phyloP scores from a whole-genome alignment of 139 green algal species.

The Pseudopediastrum boryanum region DNA sequence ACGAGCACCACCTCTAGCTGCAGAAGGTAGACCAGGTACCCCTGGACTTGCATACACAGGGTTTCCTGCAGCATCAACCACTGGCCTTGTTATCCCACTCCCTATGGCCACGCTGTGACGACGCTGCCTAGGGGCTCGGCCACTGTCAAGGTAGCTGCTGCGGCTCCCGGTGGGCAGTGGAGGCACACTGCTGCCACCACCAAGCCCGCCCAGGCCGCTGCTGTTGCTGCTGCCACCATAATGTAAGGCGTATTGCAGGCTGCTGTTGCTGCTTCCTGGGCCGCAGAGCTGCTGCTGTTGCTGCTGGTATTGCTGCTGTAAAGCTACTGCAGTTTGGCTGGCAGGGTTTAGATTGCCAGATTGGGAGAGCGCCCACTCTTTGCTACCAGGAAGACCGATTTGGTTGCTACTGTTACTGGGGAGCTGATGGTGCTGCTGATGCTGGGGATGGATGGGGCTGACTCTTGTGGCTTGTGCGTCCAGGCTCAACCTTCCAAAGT shows the following conservation, averaged over 20 bases:
- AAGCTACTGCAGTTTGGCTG: too few relatives aligned
- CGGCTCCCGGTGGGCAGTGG: neutral
- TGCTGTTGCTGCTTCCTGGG: neutral
- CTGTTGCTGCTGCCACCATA: neutral
- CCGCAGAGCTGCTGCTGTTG: conserved; percentile 1
- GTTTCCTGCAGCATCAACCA: conserved; percentile 22
- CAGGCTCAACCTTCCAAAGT: too few relatives aligned
- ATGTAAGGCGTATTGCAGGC: neutral
- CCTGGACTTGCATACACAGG: conserved; percentile 20
- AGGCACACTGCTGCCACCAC: neutral
- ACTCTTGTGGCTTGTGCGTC: too few relatives aligned
- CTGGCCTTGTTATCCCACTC: too few relatives aligned
- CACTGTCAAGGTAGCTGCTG: neutral
- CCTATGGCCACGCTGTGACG: conserved; percentile 27
- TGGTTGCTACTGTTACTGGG: too few relatives aligned
- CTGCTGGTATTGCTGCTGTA: too few relatives aligned
- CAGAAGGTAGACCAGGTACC: neutral
- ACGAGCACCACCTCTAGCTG: neutral
- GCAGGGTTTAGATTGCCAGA: too few relatives aligned
- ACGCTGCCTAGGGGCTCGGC: neutral
- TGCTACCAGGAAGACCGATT: too few relatives aligned
- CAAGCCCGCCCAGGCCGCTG: too few relatives aligned
- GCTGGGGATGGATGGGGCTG: too few relatives aligned
- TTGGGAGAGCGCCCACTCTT: too few relatives aligned
- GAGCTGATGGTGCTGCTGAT: too few relatives aligned